A percentile compares a stretch with the other conserved stretches of the same genome.
Conservation (phyloP, 768 basidiomycete species). For the Lentinula lateritia region DNA sequence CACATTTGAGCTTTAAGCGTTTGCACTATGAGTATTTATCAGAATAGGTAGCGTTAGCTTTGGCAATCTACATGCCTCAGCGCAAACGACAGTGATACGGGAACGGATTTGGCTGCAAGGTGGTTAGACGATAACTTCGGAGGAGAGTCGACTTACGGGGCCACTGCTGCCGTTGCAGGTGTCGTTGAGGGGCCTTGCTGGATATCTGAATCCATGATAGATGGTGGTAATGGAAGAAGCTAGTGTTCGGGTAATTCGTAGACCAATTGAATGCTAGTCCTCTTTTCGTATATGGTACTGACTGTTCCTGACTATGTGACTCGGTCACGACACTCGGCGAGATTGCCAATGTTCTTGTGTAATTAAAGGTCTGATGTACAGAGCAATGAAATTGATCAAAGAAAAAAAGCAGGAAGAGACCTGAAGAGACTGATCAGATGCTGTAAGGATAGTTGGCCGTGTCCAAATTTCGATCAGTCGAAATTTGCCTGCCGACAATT, state of each 20-base stretch:
- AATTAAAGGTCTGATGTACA: not conserved
- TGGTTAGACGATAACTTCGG: not conserved
- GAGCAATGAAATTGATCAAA: no score
- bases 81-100: constrained; percentile 75
- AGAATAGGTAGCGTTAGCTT: constrained; percentile 3
- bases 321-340: not conserved
- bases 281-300: not conserved
- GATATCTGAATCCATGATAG: constrained; percentile 6
- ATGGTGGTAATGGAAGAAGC: constrained; percentile 3
- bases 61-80: constrained; percentile 48
- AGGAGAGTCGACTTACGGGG: not conserved
- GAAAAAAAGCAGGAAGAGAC: no score
- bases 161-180: not conserved
- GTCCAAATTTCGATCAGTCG: not conserved
- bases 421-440: no score
- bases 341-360: not conserved
- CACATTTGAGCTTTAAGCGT: constrained; percentile 82
- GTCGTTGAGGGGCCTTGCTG: not conserved
- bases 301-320: not conserved
- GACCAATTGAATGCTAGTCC: not conserved
- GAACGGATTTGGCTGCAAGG: constrained; percentile 58
- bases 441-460: not conserved
- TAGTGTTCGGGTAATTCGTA: constrained; percentile 1
- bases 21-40: constrained; percentile 58
- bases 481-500: not conserved